phyloP scores from a whole-genome alignment of 2,329 filamentous ascomycete species.

The Chaetomiaceae sp. region DNA sequence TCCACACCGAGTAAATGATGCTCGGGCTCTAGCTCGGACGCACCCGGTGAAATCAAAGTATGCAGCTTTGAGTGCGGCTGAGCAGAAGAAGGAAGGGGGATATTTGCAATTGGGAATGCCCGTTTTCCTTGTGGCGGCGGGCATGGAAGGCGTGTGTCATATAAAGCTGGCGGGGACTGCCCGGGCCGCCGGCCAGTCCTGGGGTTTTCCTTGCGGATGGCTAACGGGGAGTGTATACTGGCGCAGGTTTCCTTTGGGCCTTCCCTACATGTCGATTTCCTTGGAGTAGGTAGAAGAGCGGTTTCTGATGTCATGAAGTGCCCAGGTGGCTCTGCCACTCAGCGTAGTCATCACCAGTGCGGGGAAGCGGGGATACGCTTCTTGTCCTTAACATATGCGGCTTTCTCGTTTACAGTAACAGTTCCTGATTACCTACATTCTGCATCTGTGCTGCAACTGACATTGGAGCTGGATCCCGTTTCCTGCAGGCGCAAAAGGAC shows the following conservation, averaged over 20 bases:
- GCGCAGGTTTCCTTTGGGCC: constrained; percentile 17
- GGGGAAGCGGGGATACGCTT: background rate
- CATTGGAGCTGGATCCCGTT: no score
- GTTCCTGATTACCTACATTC: no score
- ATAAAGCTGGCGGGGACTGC: constrained; percentile 18
- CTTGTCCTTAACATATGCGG: no score
- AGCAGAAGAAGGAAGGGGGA: constrained; percentile 1
- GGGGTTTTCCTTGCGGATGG: constrained; percentile 11
- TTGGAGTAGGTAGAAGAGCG: constrained; percentile 3
- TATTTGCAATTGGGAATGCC: constrained; percentile 10
- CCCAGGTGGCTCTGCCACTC: background rate
- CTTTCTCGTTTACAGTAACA: background rate
- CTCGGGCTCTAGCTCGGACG: background rate
- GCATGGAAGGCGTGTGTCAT: constrained; percentile 28
- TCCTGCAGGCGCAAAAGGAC: no score
- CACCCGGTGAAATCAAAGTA: constrained; percentile 19
- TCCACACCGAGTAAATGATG: constrained; percentile 59
- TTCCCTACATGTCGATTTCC: constrained; percentile 8
- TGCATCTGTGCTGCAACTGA: no score
- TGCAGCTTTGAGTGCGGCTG: constrained; percentile 22
- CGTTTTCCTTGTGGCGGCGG: constrained; percentile 20
- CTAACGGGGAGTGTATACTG: constrained; percentile 13
- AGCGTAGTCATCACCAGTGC: background rate
- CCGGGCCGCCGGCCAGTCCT: constrained; percentile 16
- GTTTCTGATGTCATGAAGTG: background rate